Base-by-base conservation (phyloP, 2,329 filamentous ascomycete species). In the Trichoderma hamatum region DNA sequence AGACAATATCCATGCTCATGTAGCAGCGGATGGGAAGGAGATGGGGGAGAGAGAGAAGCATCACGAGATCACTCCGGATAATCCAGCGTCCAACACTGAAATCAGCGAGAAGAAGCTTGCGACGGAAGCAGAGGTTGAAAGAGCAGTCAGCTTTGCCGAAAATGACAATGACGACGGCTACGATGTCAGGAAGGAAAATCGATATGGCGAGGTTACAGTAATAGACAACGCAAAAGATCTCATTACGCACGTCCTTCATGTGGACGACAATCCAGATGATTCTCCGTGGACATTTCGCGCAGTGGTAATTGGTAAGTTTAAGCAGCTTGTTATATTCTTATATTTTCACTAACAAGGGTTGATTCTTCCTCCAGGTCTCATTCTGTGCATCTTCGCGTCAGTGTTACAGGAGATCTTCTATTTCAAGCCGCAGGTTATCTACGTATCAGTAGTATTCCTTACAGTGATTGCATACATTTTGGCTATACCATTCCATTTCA, bases 261-360 rank as follows among this genome's bases (percentile, higher is more conserved):
- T 73, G 34, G 73, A 75, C 2, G 74, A 75, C 54, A 73, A 75
- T 16, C 71, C 72, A 21, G 59, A 63, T 5, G 49, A 71, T 26
- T 73, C 73, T 13, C 73, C 74, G 30, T 74, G 74, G 72, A 75
- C 74, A 6, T 63, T 75, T 46, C 73, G 74, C 7, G 72, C 73
- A 65, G 69, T 73, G 6, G 21, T 62, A 6, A 70, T 75, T 26
- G 74, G 74, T 73, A 51, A 70, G 72, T 70, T 14, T 14, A 6
- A 5, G 5, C 6, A 5, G 0, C 21, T 5, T 21, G 9, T 24
- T 49, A 13, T 49, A n/a, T 9, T 10, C 9, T 7, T 9, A 24
- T 49, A 24, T 49, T 49, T 24, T 3, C 9, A 49, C 21, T 49
- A 11, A 49, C 46, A 24, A 36, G 34, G 9, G 3, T 9, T 1